Base-by-base conservation (phyloP, 2,329 filamentous ascomycete species). In the Fusarium tuaranense region DNA sequence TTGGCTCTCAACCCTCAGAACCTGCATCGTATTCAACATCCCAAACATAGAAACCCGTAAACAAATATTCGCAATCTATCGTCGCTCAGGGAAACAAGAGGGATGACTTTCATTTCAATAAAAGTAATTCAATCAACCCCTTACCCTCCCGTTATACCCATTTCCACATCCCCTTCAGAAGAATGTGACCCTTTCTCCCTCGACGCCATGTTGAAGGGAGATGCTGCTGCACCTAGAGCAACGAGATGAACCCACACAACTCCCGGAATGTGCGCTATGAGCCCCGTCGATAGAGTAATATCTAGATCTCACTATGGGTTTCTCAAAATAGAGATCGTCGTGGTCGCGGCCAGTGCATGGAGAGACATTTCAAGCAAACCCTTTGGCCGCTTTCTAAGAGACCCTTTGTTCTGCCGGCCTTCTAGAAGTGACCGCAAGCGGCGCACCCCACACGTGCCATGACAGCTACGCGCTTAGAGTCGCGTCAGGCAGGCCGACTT, bases 401-500 rank as follows among this genome's bases (percentile, higher is more conserved):
- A 32, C 39, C 25, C 22, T 53, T 57, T 48, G 22, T 75, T 76
- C 70, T 25, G 38, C 53, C 30, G 46, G 58, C 18, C 57, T 75
- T 74, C 67, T 69, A 71, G 73, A 76, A 73, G 46, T 20, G 53
- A 57, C 59, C 39, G 64, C 46, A 64, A 65, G 38, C 69, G 44
- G 58, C 38, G 53, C 55, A 68, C 73, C 73, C 73, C 73, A 75
- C 73, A 75, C 73, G 60, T 63, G 65, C 57, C 38, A 34, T 20
- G 62, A 34, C 66, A 22, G 34, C 22, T 53, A 74, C 73, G 73
- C 73, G 73, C 68, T 73, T 75, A 71, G 20, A 68, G 64, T 66
- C 73, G 73, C 73, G 73, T 75, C 41, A 55, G 38, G 39, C 6
- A 16, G 46, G 73, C 55, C 62, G 58, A 41, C 62, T 51, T 61